A percentile compares a stretch with the other conserved stretches of the same genome.
These are phyloP conservation scores for Xylariaceae sp. DNA, from an alignment of 2,329 filamentous ascomycete species.

Conservation along the genomic window DNA sequence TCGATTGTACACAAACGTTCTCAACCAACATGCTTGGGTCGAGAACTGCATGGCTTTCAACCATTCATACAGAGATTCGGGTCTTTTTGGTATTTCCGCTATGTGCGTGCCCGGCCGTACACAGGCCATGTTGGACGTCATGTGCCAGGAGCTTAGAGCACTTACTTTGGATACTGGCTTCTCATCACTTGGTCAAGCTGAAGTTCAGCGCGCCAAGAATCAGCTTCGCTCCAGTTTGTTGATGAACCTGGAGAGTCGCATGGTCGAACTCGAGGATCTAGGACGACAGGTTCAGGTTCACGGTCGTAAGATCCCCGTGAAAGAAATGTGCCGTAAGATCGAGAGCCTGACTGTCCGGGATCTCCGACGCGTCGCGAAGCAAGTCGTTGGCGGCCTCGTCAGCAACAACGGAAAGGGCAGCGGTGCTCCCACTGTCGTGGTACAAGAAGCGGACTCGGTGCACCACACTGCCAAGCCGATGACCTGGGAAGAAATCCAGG, in stretches of 20 bases:
- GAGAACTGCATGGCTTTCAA: slow-evolving; percentile 96
- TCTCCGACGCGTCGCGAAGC: slow-evolving; percentile 71
- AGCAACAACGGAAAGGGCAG: slow-evolving; percentile 71
- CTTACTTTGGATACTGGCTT: slow-evolving; percentile 73
- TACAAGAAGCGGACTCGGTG: slow-evolving; percentile 82
- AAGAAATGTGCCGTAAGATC: slow-evolving; percentile 88
- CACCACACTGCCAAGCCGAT: slow-evolving; percentile 63
- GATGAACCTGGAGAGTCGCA: slow-evolving; percentile 95
- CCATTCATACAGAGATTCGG: slow-evolving; percentile 93
- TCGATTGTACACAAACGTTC: slow-evolving; percentile 91
- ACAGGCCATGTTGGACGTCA: slow-evolving; percentile 82
- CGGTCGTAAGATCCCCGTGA: slow-evolving; percentile 82
- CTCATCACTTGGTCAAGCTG: slow-evolving; percentile 62
- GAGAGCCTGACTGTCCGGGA: slow-evolving; percentile 75
- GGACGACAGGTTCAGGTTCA: slow-evolving; percentile 96
- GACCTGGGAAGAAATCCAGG: slow-evolving; percentile 85
- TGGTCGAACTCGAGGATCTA: slow-evolving; percentile 96
- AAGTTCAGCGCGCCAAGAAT: slow-evolving; percentile 94
- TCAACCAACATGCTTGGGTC: slow-evolving; percentile 97
- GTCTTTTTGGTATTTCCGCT: slow-evolving; percentile 88
- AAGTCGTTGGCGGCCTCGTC: slow-evolving; percentile 72
- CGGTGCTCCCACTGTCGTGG: slow-evolving; percentile 85
- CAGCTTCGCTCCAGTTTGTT: slow-evolving; percentile 83
- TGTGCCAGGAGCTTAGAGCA: slow-evolving; percentile 81
- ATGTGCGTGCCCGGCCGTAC: slow-evolving; percentile 77